A percentile compares a stretch with the other conserved stretches of the same genome.
These are phyloP conservation scores for Aspergillus phoenicis DNA, from an alignment of 2,329 filamentous ascomycete genomes.

Conservation along the genomic window DNA sequence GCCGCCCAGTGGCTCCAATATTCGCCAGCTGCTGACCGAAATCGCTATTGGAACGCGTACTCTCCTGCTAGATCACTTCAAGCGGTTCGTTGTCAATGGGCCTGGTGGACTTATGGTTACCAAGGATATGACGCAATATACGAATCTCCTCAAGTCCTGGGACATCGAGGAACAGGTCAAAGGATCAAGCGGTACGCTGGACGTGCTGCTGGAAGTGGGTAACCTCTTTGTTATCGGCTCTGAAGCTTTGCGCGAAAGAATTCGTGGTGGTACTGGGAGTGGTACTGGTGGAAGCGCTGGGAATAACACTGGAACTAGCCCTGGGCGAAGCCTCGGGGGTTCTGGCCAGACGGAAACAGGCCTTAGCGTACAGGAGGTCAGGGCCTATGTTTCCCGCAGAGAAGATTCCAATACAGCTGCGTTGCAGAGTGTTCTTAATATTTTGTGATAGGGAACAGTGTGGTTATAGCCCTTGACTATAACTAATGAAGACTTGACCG, in stretches of 20 bases:
- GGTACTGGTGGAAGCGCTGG: conserved; percentile 44
- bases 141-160: conserved; percentile 82
- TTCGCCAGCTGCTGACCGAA: conserved; percentile 80
- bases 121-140: conserved; percentile 94
- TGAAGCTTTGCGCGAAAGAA: conserved; percentile 72
- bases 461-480: background rate
- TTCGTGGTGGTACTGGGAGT: conserved; percentile 59
- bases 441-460: conserved; percentile 48
- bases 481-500: background rate
- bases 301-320: conserved; percentile 43
- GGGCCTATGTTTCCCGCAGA: conserved; percentile 79
- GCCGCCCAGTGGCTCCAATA: conserved; percentile 66
- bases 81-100: conserved; percentile 89
- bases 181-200: conserved; percentile 61
- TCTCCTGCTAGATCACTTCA: conserved; percentile 88
- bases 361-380: conserved; percentile 57
- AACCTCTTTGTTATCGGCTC: conserved; percentile 93
- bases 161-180: conserved; percentile 66
- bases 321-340: conserved; percentile 43
- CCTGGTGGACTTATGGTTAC: conserved; percentile 93
- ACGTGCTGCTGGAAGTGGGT: conserved; percentile 88
- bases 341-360: conserved; percentile 58
- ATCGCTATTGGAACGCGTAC: conserved; percentile 76
- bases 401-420: conserved; percentile 81
- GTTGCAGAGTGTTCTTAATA: conserved; percentile 78